These are phyloP conservation scores for Paracoccidioides brasiliensis DNA, from an alignment of 2,329 filamentous ascomycete genomes.

Conservation along the genomic window DNA sequence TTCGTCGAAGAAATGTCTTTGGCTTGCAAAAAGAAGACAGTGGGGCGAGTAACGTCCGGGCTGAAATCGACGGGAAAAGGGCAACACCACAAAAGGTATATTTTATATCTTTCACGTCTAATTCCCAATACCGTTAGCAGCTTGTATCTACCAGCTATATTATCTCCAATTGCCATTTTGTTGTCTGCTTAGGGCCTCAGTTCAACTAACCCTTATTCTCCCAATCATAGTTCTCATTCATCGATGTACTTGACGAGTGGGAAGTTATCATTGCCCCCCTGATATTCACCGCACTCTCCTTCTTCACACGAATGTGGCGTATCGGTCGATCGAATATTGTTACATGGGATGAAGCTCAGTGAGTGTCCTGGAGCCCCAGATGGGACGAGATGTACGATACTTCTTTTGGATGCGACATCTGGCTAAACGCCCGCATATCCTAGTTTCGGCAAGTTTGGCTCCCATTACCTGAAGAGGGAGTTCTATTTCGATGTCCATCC, in stretches of 20 bases:
- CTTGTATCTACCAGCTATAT: no score
- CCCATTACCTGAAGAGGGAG: constrained; percentile 96
- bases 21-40: constrained; percentile 5
- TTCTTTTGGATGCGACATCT: no score
- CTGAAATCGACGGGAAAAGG: background rate
- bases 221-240: constrained; percentile 15
- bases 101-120: background rate
- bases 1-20: constrained; percentile 32
- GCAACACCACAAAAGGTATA: background rate
- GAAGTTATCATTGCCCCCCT: constrained; percentile 52
- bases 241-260: constrained; percentile 40
- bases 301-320: constrained; percentile 56
- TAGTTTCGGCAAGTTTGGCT: constrained; percentile 72
- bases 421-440: constrained; percentile 2
- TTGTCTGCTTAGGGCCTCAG: background rate
- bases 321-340: constrained; percentile 58
- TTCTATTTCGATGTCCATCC: constrained; percentile 99
- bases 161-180: background rate
- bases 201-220: background rate
- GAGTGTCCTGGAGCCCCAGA: constrained; percentile 23
- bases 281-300: constrained; percentile 48
- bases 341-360: constrained; percentile 67
- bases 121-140: no score
- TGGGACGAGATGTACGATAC: no score
- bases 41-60: background rate